Conservation (phyloP, 768 basidiomycete genomes). For the Lepiota subincarnata region DNA sequence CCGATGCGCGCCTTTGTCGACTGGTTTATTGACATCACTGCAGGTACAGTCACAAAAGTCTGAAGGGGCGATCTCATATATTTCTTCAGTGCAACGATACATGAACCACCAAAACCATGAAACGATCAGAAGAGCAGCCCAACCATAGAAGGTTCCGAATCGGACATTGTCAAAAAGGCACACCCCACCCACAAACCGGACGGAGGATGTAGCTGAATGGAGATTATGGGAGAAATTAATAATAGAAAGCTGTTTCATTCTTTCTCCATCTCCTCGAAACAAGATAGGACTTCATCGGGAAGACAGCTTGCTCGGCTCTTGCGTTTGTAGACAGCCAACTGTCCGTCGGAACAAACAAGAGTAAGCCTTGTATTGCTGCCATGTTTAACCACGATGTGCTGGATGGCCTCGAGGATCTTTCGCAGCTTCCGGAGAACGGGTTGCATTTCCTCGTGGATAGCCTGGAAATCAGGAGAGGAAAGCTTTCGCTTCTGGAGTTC, state of each 20-base stretch:
- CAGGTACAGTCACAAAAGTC: too few relatives aligned
- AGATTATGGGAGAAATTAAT: background rate
- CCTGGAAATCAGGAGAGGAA: slow-evolving; percentile 30
- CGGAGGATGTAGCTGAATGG: background rate
- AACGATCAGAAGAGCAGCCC: background rate
- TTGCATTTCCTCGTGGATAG: slow-evolving; percentile 28
- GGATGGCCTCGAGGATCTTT: slow-evolving; percentile 39
- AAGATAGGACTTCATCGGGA: slow-evolving; percentile 38
- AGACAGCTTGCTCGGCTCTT: slow-evolving; percentile 37
- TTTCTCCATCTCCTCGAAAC: slow-evolving; percentile 12
- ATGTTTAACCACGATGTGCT: slow-evolving; percentile 44
- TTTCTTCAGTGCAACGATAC: too few relatives aligned
- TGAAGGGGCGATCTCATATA: too few relatives aligned
- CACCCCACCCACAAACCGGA: background rate
- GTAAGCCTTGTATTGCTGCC: slow-evolving; percentile 51
- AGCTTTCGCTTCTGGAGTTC: slow-evolving; percentile 46
- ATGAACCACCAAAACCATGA: background rate
- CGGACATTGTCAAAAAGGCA: background rate
- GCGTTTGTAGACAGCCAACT: slow-evolving; percentile 49
- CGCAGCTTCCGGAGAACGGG: slow-evolving; percentile 33
- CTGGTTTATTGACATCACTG: too few relatives aligned
- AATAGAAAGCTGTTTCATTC: background rate
- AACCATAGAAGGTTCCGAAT: slow-evolving; percentile 5
- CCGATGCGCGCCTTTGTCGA: too few relatives aligned
- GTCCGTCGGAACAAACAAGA: slow-evolving; percentile 46